Base-by-base conservation (phyloP, 140 eudicot genomes). In the Artemisia princeps region DNA sequence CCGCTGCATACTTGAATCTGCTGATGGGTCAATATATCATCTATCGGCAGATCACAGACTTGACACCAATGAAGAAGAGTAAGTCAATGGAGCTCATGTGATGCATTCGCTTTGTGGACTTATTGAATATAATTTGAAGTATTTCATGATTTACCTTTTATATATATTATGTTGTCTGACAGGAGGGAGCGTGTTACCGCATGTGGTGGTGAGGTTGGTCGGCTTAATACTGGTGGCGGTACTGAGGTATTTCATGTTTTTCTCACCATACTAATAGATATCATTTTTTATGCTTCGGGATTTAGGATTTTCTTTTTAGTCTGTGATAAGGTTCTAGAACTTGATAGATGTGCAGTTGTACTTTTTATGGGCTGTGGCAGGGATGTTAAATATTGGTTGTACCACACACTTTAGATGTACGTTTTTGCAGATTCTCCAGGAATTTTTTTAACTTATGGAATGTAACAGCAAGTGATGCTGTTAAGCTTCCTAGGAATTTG, bases 11-110 rank as follows among this genome's bases (percentile, higher is more conserved):
- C 87, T 92, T 69, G 98, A 92, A 83, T 87, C 98, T 19, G 92
- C 92, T 66, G 98, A 92, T 59, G 98, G 98, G 20, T 81, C 74
- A 28, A 80, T 92, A 52, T 77, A 87, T 71, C 66, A 80, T 74
- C 79, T 92, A 3, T 92, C 96, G 37, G 96, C 96, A 50, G 98
- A 92, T 77, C 98, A 88, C 72, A 92, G 98, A 79, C 96, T 92
- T 74, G 98, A 92, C 50, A 68, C 80, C 86, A 85, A 84, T 54
- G 86, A 76, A 81, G 95, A 87, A 70, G 98, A 92, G 98, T 92
- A 76, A 73, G 95, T 60, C 60, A 23, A 65, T 55, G 61, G 64
- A 57, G 28, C 22, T 69, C 59, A 10, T 50, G 7, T 23, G 46
- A 69, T 24, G 33, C 65, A 48, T 62, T 55, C 69, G 8, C 10